A percentile compares a stretch with the other conserved stretches of the same genome.
Evolutionary conservation across 495 filamentous ascomycete genomes (phyloP).

Genomic region (Aspergillus sclerotiicarbonarius): DNA sequence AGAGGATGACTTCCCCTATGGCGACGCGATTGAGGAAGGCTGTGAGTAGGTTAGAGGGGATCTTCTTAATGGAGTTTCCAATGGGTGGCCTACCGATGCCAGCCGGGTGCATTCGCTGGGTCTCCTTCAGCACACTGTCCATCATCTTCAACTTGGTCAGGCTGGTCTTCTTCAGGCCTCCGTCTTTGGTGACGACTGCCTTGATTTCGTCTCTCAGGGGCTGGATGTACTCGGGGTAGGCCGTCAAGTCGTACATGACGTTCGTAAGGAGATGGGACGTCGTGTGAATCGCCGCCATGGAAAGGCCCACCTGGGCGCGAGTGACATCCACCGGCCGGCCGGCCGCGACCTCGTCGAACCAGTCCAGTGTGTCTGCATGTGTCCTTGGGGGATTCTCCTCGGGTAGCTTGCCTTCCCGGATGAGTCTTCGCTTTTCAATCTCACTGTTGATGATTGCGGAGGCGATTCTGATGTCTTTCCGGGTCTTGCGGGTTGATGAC

Average conservation of each 20-base stretch:
- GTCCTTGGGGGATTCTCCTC: conserved; percentile 18
- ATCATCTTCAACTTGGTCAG: conserved; percentile 50
- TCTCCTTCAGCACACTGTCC: conserved; percentile 45
- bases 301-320: conserved; percentile 31
- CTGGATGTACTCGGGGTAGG: conserved; percentile 36
- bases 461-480: conserved; percentile 25
- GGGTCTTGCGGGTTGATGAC: conserved; percentile 27
- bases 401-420: conserved; percentile 26
- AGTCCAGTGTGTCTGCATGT: conserved; percentile 35
- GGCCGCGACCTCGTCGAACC: conserved; percentile 30
- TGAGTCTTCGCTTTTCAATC: conserved; percentile 26
- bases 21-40: conserved; percentile 45
- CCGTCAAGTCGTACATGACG: conserved; percentile 41
- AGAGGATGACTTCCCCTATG: conserved; percentile 27
- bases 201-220: conserved; percentile 39
- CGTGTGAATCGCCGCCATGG: conserved; percentile 48
- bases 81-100: conserved; percentile 39
- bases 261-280: conserved; percentile 40
- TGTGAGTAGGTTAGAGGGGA: conserved; percentile 16
- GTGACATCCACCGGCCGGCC: conserved; percentile 22
- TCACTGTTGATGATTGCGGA: conserved; percentile 32
- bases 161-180: conserved; percentile 46
- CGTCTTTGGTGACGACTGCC: conserved; percentile 33
- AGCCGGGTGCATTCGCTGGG: conserved; percentile 31
- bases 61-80: too few relatives aligned